Evolutionary conservation across 371 early-diverging fungal genomes (phyloP), one percentile per base, ranked within the genome.

Genomic region (Mortierella sp.): DNA sequence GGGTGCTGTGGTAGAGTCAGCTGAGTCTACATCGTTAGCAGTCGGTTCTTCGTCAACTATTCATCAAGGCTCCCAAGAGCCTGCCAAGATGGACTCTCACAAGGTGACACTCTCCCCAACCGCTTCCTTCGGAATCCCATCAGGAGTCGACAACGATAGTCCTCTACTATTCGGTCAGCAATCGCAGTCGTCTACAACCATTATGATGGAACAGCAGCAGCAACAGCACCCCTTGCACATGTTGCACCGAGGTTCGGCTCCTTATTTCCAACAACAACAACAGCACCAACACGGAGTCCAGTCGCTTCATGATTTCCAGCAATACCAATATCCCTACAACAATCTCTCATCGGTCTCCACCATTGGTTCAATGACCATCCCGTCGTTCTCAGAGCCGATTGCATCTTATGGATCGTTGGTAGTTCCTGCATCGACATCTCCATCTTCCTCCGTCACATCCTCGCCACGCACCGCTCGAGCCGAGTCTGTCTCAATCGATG

Each of bases 381-480:
- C 66, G 7, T 34, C 34, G 10, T 34, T 54, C 21, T 41, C 61
- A 6, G 45, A 64, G 19, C 42, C 63, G 2, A 67, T 63, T 16
- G 10, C 56, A 10, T 64, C 65, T 0, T 76, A 70, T 48, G 70
- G 67, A 12, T 76, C 78, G 5, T 50, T 76, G 41, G 63, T 70
- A n/a, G 70, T 76, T 1, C 78, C 78, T 21, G 78, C 78, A 18
- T 69, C 76, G 1, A 65, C 69, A 1, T 67, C 74, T 8, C 56
- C 78, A 16, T 45, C 58, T 12, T 70, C 78, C 3, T 76, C 78
- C 0, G 61, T 55, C 0, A 39, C 61, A 0, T 62, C 70, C 0
- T 76, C 78, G 4, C 78, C 78, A 12, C 54, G 50, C 13, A 38
- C 47, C 5, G 23, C 58, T 24, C 55, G 42, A 16, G 67, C 62